Evolutionary conservation across 225 moss, liverwort and hornwort species (phyloP).

Genomic region (Thuidium tamariscinum): DNA sequence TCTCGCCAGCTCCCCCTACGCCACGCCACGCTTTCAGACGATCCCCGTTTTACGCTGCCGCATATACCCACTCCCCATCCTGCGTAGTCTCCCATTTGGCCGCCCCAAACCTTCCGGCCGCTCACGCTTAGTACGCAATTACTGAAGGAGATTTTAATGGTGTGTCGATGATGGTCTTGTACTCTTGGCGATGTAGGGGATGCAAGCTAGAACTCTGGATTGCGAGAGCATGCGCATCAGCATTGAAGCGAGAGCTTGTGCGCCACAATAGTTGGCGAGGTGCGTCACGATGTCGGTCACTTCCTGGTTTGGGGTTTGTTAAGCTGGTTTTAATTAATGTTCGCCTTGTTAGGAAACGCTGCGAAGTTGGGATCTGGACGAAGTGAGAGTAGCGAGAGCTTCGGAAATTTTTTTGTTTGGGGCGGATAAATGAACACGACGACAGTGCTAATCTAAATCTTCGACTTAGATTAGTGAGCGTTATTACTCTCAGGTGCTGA

Average conservation of each 20-base stretch:
- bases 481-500: neutral
- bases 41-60: constrained; percentile 7
- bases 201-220: neutral
- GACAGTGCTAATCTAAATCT: neutral
- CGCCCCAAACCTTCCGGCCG: neutral
- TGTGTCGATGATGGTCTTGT: neutral
- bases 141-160: neutral
- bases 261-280: neutral
- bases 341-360: neutral
- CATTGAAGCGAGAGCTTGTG: neutral
- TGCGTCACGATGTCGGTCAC: neutral
- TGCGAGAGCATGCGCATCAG: neutral
- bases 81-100: too few relatives aligned
- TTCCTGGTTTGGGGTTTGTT: neutral
- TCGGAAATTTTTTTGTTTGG: too few relatives aligned
- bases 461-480: neutral
- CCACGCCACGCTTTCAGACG: neutral
- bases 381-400: neutral
- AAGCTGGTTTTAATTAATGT: neutral
- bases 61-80: neutral
- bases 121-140: neutral
- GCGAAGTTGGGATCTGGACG: neutral
- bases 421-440: neutral
- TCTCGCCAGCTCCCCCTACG: neutral
- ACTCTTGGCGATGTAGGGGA: neutral